phyloP scores from a whole-genome alignment of 2,329 filamentous ascomycete genomes.

The Gliomastix tumulicola region DNA sequence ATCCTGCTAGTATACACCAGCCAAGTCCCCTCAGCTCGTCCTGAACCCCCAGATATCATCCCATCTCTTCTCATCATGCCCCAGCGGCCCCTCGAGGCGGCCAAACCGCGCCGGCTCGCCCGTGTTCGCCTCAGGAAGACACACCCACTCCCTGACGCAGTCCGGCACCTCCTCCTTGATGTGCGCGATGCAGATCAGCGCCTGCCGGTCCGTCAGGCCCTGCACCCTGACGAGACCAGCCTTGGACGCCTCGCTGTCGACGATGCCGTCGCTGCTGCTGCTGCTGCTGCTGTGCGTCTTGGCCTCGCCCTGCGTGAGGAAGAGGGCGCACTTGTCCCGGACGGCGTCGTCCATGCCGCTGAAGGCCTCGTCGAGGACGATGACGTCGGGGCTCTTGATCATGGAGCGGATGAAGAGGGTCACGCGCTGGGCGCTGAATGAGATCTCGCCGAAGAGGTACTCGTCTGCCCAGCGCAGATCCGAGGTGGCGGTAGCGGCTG shows the following conservation, averaged over 20 bases:
- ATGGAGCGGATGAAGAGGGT: slow-evolving; percentile 77
- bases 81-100: slow-evolving; percentile 52
- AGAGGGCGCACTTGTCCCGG: slow-evolving; percentile 80
- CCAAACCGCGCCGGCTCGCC: slow-evolving; percentile 57
- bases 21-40: too few relatives aligned
- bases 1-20: too few relatives aligned
- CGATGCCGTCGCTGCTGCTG: slow-evolving; percentile 38
- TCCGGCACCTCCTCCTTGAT: slow-evolving; percentile 84
- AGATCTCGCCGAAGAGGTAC: slow-evolving; percentile 63
- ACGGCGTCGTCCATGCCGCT: slow-evolving; percentile 76
- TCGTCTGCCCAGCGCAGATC: slow-evolving; percentile 57
- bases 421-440: slow-evolving; percentile 78
- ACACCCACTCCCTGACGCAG: slow-evolving; percentile 77
- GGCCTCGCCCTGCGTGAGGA: slow-evolving; percentile 61
- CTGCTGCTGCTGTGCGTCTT: slow-evolving; percentile 26
- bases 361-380: slow-evolving; percentile 83
- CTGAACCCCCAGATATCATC: slow-evolving; percentile 53
- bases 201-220: slow-evolving; percentile 65
- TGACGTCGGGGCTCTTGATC: slow-evolving; percentile 72
- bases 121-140: slow-evolving; percentile 69
- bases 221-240: slow-evolving; percentile 40
- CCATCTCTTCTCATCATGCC: slow-evolving; percentile 52
- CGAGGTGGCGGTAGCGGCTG: slow-evolving; percentile 7
- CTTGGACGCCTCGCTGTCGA: slow-evolving; percentile 16
- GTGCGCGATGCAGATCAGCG: slow-evolving; percentile 88